These are phyloP conservation scores for Melanopsichium pennsylvanicum DNA, from an alignment of 1,284 basidiomycete species.

Conservation along the genomic window DNA sequence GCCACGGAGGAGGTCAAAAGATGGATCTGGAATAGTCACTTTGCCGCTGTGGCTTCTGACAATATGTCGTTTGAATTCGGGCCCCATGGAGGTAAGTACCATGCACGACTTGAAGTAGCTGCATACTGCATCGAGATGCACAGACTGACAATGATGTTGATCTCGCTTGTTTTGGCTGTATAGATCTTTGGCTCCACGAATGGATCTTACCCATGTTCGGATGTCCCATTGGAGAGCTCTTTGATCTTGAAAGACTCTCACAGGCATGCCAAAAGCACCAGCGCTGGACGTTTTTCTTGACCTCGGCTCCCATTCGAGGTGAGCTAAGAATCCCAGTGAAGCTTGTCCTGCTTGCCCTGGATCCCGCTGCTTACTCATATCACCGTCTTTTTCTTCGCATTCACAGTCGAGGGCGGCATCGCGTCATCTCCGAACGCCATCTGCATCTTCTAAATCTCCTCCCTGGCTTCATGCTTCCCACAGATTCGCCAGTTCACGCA, in stretches of 20 bases:
- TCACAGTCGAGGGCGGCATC: conserved; percentile 42
- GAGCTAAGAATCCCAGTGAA: too few species aligned
- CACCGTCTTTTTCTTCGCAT: neutral
- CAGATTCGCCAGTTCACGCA: neutral
- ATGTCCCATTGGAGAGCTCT: conserved; percentile 44
- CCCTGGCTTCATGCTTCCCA: neutral
- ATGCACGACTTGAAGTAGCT: neutral
- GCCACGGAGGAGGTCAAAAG: conserved; percentile 36
- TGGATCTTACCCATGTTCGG: conserved; percentile 44
- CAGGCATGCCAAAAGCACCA: conserved; percentile 28
- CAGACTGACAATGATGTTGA: neutral
- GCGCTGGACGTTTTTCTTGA: conserved; percentile 46
- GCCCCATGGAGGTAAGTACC: conserved; percentile 30
- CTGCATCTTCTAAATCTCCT: conserved; percentile 30
- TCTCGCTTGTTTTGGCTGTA: neutral
- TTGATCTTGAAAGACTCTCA: conserved; percentile 38
- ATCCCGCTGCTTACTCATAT: too few species aligned
- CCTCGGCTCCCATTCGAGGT: conserved; percentile 41
- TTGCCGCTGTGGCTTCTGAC: conserved; percentile 39
- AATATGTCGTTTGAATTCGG: conserved; percentile 41
- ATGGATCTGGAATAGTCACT: conserved; percentile 42
- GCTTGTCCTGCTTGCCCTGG: too few species aligned
- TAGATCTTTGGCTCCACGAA: conserved; percentile 43
- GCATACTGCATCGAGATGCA: neutral
- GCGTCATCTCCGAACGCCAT: conserved; percentile 40